These are phyloP conservation scores for Paraconiothyrium brasiliense DNA, from an alignment of 2,329 filamentous ascomycete species.

Conservation along the genomic window DNA sequence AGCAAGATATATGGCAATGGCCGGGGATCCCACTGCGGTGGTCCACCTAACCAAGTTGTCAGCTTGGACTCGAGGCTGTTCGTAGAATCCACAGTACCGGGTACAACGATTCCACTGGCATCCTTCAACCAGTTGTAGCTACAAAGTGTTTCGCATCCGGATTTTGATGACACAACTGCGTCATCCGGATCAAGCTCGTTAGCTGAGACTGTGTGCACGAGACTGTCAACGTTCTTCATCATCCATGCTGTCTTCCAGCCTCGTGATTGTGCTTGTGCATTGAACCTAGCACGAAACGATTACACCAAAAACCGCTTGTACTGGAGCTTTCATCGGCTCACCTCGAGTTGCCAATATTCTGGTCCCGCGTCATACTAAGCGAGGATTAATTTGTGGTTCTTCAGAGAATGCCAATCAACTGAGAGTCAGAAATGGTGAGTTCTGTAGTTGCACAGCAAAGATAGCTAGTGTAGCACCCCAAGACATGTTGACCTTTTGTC, in stretches of 20 bases:
- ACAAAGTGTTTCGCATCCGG: slow-evolving; percentile 28
- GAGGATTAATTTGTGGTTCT: no score
- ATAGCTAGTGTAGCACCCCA: no score
- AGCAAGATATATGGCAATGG: slow-evolving; percentile 23
- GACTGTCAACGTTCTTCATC: slow-evolving; percentile 19
- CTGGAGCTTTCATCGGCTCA: background rate
- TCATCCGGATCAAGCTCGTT: slow-evolving; percentile 15
- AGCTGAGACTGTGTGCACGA: slow-evolving; percentile 22
- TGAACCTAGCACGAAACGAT: slow-evolving; percentile 1
- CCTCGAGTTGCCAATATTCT: background rate
- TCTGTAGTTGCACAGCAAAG: no score
- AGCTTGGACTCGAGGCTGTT: background rate
- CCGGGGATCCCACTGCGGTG: slow-evolving; percentile 29
- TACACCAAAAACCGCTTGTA: background rate
- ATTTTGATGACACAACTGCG: slow-evolving; percentile 21
- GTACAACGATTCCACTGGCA: slow-evolving; percentile 25
- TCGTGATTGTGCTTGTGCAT: background rate
- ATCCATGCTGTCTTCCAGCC: slow-evolving; percentile 26
- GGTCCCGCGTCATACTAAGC: no score
- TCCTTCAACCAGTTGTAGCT: slow-evolving; percentile 34
- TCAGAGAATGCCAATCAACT: no score
- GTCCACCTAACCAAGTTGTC: slow-evolving; percentile 21
- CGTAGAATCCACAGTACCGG: slow-evolving; percentile 4
- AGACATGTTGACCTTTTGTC: no score
- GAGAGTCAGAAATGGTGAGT: no score